Base-by-base conservation (phyloP, 805 yeast species). In the Candida xiaguanensis region DNA sequence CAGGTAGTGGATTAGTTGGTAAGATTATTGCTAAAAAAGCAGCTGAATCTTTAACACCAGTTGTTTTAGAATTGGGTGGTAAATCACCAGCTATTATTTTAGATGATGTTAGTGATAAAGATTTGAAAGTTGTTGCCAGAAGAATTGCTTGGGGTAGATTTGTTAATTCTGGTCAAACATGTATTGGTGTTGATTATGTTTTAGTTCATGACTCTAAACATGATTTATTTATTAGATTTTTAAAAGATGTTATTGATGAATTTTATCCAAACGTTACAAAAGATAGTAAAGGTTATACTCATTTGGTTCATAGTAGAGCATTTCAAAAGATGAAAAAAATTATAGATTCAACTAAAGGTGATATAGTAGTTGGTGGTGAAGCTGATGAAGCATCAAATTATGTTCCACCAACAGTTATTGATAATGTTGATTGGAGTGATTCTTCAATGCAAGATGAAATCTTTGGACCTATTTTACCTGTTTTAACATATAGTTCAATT, bases 171-270 rank as follows among this genome's bases (percentile, higher is more conserved):
- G 98, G 98, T 13, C 98, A 90, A 65, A 80, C 93, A 2, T 90
- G 97, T 66, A 85, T 87, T 28, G 85, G 95, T 8, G 84, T 90
- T 7, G 98, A 91, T 63, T 90, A 88, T 53, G 63, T 84, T 4
- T 52, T 87, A 32, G 83, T 80, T n/a, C 87, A 83, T 42, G 76
- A 71, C 40, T 58, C 69, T 3, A 60, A 80, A 16, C 77, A 80
- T 51, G 75, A 66, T 19, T 63, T 74, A 46, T 75, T 85, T 36
- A 60, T 78, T 6, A 49, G 49, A 1, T 66, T 61, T 5, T 53
- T 76, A 40, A 51, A 70, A 39, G 50, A 58, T 28, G 70, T 70
- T 15, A 51, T 74, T 22, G 58, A 61, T 24, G 70, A 67, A 33
- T 62, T 78, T 33, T 86, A 57, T 55, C 72, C 77, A 0, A 53